A percentile compares a stretch with the other conserved stretches of the same genome.
Conservation (phyloP, 2,329 filamentous ascomycete species). For the Exutisphaerella laricina region DNA sequence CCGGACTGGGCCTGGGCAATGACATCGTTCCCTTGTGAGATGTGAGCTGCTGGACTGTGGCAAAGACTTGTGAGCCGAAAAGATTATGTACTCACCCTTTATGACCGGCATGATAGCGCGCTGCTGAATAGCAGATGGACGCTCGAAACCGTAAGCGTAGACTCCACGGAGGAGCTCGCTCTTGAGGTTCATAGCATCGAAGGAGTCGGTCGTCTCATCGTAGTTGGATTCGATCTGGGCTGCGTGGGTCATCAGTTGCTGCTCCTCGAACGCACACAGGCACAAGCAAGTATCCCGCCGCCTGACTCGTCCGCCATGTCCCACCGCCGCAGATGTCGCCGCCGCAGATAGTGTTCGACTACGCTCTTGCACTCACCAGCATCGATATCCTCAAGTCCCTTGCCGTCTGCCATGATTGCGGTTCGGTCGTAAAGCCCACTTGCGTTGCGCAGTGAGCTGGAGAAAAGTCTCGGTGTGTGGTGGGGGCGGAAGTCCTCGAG, state of each 20-base stretch:
- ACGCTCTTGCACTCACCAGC: constrained; percentile 63
- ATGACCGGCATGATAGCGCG: constrained; percentile 99
- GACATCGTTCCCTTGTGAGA: constrained; percentile 76
- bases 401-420: constrained; percentile 98
- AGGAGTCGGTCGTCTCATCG: constrained; percentile 98
- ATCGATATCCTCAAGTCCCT: constrained; percentile 97
- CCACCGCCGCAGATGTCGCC: background rate
- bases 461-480: constrained; percentile 34
- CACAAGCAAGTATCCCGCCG: constrained; percentile 4
- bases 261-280: constrained; percentile 1
- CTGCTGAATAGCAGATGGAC: constrained; percentile 99
- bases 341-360: background rate
- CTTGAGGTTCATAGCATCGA: constrained; percentile 98
- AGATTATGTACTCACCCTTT: constrained; percentile 68
- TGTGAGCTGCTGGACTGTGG: constrained; percentile 12
- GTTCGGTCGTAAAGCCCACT: constrained; percentile 50
- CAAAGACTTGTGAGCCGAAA: background rate
- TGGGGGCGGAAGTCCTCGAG: constrained; percentile 37
- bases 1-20: constrained; percentile 99
- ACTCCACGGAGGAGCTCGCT: constrained; percentile 96
- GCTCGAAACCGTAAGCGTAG: constrained; percentile 99
- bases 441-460: constrained; percentile 68
- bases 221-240: constrained; percentile 99
- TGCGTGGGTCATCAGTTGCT: constrained; percentile 35
- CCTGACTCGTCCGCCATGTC: background rate